Evolutionary conservation across 495 filamentous ascomycete species (phyloP).

Genomic region (Clavariopsis aquatica): DNA sequence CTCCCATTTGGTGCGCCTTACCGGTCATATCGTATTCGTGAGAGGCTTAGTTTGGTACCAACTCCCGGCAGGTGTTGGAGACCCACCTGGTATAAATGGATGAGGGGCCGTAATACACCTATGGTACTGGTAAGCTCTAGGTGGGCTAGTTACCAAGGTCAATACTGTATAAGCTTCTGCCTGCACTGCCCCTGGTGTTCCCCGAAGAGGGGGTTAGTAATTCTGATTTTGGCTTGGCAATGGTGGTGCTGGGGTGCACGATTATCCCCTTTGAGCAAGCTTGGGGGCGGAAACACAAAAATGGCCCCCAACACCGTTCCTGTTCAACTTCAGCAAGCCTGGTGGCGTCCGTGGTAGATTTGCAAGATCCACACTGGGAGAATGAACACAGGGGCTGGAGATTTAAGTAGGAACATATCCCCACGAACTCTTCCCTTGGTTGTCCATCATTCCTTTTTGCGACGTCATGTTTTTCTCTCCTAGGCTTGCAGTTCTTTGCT

Average conservation of each 20-base stretch:
- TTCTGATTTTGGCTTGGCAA: neutral
- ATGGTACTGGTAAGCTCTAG: neutral
- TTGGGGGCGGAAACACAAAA: conserved; percentile 1
- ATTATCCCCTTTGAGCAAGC: neutral
- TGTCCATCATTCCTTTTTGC: conserved; percentile 13
- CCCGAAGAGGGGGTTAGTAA: neutral
- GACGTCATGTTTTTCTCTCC: conserved; percentile 1
- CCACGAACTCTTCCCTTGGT: neutral
- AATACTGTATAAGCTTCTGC: neutral
- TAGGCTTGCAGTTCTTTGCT: conserved; percentile 6
- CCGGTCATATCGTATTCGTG: too few species aligned
- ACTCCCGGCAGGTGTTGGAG: too few species aligned
- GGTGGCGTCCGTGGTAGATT: too few species aligned
- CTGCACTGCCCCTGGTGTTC: neutral
- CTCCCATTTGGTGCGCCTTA: too few species aligned
- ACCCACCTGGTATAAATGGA: too few species aligned
- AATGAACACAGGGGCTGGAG: too few species aligned
- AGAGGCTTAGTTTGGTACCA: too few species aligned
- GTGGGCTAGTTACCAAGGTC: too few species aligned
- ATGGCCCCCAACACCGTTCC: neutral
- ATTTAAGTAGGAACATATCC: too few species aligned
- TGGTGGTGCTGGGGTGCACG: neutral
- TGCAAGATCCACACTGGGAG: too few species aligned
- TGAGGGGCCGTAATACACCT: too few species aligned
- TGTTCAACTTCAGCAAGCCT: neutral